Evolutionary conservation across 371 early-diverging fungal species (phyloP).

Genomic region (Mortierella sp.): DNA sequence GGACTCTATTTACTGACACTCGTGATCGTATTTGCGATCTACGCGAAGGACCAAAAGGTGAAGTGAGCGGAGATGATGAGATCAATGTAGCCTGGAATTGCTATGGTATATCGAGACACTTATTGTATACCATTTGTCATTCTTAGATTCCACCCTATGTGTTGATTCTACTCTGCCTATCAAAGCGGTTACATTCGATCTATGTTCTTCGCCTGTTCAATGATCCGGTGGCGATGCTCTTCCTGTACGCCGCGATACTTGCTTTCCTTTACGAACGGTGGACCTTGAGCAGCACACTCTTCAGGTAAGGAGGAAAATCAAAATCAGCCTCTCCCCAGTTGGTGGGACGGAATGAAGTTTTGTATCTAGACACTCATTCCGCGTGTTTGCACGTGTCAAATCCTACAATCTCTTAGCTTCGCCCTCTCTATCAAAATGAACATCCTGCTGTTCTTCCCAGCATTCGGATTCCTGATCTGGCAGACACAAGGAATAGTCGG

Average conservation of each 20-base stretch:
- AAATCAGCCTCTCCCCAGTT: not conserved
- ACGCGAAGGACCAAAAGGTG: constrained; percentile 54
- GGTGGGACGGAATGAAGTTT: too few relatives aligned
- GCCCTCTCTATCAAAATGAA: constrained; percentile 95
- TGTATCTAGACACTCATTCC: too few relatives aligned
- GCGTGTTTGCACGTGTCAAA: not conserved
- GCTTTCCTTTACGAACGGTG: constrained; percentile 66
- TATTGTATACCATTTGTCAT: not conserved
- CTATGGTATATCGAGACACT: not conserved
- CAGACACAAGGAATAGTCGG: constrained; percentile 63
- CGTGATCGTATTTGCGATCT: constrained; percentile 72
- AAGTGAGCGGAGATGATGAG: not conserved
- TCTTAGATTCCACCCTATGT: constrained; percentile 70
- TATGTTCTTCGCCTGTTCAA: constrained; percentile 92
- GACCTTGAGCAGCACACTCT: constrained; percentile 66
- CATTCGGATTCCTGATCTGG: constrained; percentile 77
- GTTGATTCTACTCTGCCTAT: constrained; percentile 71
- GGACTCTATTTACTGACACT: constrained; percentile 77
- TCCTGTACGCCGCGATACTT: constrained; percentile 71
- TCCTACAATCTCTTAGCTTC: constrained; percentile 59
- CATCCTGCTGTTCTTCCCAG: constrained; percentile 89
- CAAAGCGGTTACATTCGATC: constrained; percentile 90
- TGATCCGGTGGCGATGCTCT: constrained; percentile 89
- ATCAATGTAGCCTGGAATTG: not conserved
- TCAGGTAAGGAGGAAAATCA: constrained; percentile 59